Evolutionary conservation across 23 red algal species (phyloP).

Genomic region (Agarophyton chilense): DNA sequence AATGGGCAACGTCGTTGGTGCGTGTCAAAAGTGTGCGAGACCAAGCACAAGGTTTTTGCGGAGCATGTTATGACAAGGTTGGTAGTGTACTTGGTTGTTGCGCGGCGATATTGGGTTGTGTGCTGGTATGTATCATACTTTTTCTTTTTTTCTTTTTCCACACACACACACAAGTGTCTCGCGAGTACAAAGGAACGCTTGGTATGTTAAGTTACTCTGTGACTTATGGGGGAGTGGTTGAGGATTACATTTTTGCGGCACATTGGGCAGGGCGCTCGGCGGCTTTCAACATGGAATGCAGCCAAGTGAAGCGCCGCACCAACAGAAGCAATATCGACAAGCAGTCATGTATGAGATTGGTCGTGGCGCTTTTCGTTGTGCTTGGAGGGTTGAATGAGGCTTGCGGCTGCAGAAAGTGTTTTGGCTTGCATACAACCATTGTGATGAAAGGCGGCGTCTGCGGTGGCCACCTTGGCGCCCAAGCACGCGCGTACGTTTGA

Average conservation of each 20-base stretch:
- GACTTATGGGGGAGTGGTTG: no score
- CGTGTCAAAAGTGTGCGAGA: no score
- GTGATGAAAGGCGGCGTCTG: slow-evolving; percentile 53
- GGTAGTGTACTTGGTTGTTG: no score
- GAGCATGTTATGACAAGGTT: no score
- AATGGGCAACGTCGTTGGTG: no score
- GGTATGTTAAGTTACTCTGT: no score
- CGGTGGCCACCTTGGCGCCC: slow-evolving; percentile 8
- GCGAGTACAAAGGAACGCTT: no score
- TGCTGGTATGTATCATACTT: no score
- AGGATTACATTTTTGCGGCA: background rate
- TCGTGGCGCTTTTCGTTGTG: background rate
- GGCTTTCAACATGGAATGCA: slow-evolving; percentile 42
- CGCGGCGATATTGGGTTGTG: no score
- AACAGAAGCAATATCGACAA: slow-evolving; percentile 23
- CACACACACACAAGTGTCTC: no score
- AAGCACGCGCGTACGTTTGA: slow-evolving; percentile 6
- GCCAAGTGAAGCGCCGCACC: slow-evolving; percentile 44
- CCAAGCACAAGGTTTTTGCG: no score
- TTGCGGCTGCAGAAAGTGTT: slow-evolving; percentile 9
- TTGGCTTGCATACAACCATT: background rate
- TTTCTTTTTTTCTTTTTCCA: no score
- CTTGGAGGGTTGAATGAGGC: slow-evolving; percentile 43
- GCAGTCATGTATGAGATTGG: slow-evolving; percentile 20
- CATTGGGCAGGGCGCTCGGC: slow-evolving; percentile 18